A percentile compares a stretch with the other conserved stretches of the same genome.
Conservation (phyloP, 768 basidiomycete species). For the Podaxis sp. region DNA sequence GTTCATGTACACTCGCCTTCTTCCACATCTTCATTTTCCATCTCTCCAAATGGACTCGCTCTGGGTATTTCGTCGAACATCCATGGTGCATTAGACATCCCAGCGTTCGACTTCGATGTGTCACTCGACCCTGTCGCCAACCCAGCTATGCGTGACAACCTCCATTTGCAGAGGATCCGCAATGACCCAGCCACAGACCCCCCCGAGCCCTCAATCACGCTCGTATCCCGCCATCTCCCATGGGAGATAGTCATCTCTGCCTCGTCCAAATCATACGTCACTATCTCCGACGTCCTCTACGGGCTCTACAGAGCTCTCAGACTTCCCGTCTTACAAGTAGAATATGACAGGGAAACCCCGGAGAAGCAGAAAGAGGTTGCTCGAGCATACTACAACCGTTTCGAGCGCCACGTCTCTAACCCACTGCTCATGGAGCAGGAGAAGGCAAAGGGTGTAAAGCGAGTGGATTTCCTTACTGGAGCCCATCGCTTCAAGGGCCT, state of each 20-base stretch:
- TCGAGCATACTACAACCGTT: not conserved
- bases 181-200: not conserved
- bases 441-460: not conserved
- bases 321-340: not conserved
- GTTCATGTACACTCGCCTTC: not conserved
- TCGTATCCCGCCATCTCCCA: conserved; percentile 5
- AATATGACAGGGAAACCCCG: not conserved
- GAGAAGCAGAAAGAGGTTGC: not conserved
- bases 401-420: conserved; percentile 1
- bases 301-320: conserved; percentile 5
- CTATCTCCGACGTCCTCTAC: not conserved
- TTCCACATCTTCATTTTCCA: not conserved
- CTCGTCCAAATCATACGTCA: not conserved
- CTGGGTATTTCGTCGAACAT: not conserved
- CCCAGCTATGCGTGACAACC: not conserved
- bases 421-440: not conserved
- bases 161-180: not conserved
- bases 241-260: conserved; percentile 2
- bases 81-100: not conserved
- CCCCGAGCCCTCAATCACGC: not conserved
- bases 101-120: conserved; percentile 2
- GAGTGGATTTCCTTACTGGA: conserved; percentile 4
- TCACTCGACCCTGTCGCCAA: not conserved
- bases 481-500: conserved; percentile 1
- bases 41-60: not conserved